Conservation (phyloP, 2,329 filamentous ascomycete genomes). For the Nigrospora sphaerica region DNA sequence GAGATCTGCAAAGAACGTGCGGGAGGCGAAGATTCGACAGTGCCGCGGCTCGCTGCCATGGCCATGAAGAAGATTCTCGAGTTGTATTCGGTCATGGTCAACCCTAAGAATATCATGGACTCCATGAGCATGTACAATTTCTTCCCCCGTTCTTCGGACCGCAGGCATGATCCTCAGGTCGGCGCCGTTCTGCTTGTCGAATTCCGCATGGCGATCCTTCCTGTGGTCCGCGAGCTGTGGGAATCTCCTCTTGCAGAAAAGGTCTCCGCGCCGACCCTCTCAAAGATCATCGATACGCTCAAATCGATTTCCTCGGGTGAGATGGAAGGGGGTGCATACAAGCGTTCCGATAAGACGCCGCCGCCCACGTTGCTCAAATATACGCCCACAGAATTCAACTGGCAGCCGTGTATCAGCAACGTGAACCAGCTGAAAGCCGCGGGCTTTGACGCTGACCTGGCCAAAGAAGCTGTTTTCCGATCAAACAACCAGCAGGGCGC, state of each 20-base stretch:
- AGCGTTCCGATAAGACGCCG: conserved; percentile 47
- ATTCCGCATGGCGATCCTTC: conserved; percentile 71
- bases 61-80: conserved; percentile 77
- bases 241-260: conserved; percentile 78
- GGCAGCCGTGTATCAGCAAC: conserved; percentile 25
- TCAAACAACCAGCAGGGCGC: conserved; percentile 58
- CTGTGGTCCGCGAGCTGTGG: conserved; percentile 74
- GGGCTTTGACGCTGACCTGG: conserved; percentile 46
- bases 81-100: conserved; percentile 70
- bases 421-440: conserved; percentile 25
- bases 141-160: conserved; percentile 29
- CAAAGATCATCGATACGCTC: conserved; percentile 76
- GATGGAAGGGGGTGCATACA: conserved; percentile 59
- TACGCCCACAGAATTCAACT: conserved; percentile 36
- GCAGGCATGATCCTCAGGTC: conserved; percentile 31
- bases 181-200: conserved; percentile 79
- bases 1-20: conserved; percentile 37
- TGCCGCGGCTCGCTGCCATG: conserved; percentile 42
- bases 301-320: conserved; percentile 73
- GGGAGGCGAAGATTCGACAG: conserved; percentile 35
- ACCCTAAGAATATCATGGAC: conserved; percentile 74
- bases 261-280: conserved; percentile 67
- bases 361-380: conserved; percentile 35
- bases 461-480: conserved; percentile 73
- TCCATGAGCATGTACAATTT: conserved; percentile 52